Percentiles rank a stretch among this genome's conserved stretches.
phyloP scores from a whole-genome alignment of 106 monocot genomes.

The Apostasia shenzhenica region DNA sequence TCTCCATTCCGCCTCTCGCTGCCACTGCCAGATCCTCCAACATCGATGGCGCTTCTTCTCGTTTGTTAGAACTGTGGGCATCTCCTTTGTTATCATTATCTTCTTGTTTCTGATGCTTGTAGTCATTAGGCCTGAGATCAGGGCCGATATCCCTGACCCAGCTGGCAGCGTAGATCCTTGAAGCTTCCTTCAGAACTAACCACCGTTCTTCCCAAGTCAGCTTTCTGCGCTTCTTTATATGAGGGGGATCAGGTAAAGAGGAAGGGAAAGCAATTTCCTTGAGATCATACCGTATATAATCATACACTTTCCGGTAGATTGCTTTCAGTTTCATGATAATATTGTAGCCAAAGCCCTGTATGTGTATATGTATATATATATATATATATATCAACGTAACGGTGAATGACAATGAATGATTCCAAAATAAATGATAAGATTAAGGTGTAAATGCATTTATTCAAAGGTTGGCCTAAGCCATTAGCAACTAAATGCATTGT shows the following conservation, averaged over 20 bases:
- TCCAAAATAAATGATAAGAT: too few species aligned
- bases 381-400: too few species aligned
- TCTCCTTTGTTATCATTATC: background rate
- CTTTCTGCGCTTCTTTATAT: conserved; percentile 39
- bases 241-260: conserved; percentile 77
- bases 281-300: conserved; percentile 74
- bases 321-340: conserved; percentile 45
- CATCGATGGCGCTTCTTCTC: conserved; percentile 14
- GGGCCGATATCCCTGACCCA: conserved; percentile 70
- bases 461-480: too few species aligned
- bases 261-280: conserved; percentile 96
- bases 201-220: conserved; percentile 50
- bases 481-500: too few species aligned
- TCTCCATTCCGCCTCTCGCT: conserved; percentile 45
- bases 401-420: too few species aligned
- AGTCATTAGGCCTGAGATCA: conserved; percentile 29
- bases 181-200: conserved; percentile 62
- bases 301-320: conserved; percentile 56
- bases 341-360: too few species aligned
- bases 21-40: conserved; percentile 42
- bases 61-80: background rate
- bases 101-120: conserved; percentile 4
- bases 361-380: too few species aligned
- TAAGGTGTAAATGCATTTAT: too few species aligned
- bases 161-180: conserved; percentile 72